phyloP scores from a whole-genome alignment of 768 basidiomycete genomes.

The Guyanaporus albipodus region DNA sequence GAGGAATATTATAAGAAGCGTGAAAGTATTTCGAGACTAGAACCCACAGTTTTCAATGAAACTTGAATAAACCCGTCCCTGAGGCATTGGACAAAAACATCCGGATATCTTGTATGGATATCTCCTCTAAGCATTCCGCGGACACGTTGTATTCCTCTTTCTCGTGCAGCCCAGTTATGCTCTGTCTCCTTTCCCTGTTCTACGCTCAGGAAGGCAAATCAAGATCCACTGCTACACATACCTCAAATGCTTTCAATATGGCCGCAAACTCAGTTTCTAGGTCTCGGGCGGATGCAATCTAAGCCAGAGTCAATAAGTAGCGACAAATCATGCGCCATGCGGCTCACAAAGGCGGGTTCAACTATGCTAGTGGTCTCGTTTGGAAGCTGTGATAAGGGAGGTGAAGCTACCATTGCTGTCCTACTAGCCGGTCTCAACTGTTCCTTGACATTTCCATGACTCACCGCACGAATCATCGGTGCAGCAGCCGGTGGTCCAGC shows the following conservation, averaged over 20 bases:
- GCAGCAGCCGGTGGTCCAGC: constrained; percentile 24
- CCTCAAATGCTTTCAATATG: constrained; percentile 82
- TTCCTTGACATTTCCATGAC: constrained; percentile 48
- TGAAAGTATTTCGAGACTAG: background rate
- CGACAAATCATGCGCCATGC: background rate
- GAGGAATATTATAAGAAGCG: constrained; percentile 4
- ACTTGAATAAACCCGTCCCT: constrained; percentile 78
- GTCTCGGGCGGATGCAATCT: constrained; percentile 85
- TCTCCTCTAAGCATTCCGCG: constrained; percentile 90
- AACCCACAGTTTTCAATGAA: constrained; percentile 77
- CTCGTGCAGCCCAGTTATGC: constrained; percentile 88
- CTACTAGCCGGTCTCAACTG: constrained; percentile 58
- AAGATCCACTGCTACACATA: constrained; percentile 27
- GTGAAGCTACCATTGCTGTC: constrained; percentile 41
- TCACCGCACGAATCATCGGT: constrained; percentile 41
- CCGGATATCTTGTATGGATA: constrained; percentile 67
- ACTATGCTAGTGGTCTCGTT: constrained; percentile 45
- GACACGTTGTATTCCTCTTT: constrained; percentile 70
- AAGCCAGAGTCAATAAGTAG: constrained; percentile 2
- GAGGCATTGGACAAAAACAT: constrained; percentile 69
- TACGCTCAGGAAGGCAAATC: background rate
- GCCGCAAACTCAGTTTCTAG: constrained; percentile 78
- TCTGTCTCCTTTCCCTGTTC: constrained; percentile 93
- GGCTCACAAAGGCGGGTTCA: constrained; percentile 65
- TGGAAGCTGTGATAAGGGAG: constrained; percentile 39